Evolutionary conservation across 768 basidiomycete genomes (phyloP), one percentile per base, ranked within the genome.

Genomic region (Psilocybe cubensis): DNA sequence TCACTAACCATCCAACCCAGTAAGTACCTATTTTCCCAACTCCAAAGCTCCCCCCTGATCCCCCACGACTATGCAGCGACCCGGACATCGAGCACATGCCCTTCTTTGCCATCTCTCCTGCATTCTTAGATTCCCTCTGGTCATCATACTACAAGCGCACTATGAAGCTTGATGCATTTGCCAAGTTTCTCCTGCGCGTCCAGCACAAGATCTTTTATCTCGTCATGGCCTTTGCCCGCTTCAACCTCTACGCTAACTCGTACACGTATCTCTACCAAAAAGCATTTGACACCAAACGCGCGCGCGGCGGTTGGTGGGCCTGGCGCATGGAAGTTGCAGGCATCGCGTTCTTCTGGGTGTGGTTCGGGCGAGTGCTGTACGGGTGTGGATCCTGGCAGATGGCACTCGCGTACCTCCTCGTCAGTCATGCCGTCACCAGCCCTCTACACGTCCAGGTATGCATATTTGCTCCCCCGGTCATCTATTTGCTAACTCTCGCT

Each of bases 1-100:
- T 98, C 51, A 91, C 96, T n/a, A 98, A 98, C 68, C 94, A 98
- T 62, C 95, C 94, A 4, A 89, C 95, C 44, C 97, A 99, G 87
- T 95, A 79, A 58, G 87, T 57, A 18, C 25, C 7, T 40, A 40
- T 49, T 50, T 24, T 33, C 52, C 28, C 24, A 18, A 46, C 20
- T 40, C 28, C 24, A 47, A 45, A 43, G 33, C 38, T 55, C 44
- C 66, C 33, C 69, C 68, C n/a, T n/a, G n/a, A n/a, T n/a, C n/a
- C n/a, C 3, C 48, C 41, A 35, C 10, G 41, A 18, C 7, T 18
- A 24, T 54, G 21, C 60, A 92, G 89, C 68, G 91, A 93, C 68
- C 91, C 91, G 2, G 91, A 92, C 68, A 92, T 93, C 58, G 85
- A 88, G 69, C 89, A 93, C 66, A 76, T 98, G 17, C 97, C 97